Percentiles rank a stretch among this genome's conserved stretches.
These are phyloP conservation scores for Fusarium bulbicola DNA, from an alignment of 2,329 filamentous ascomycete genomes.

Conservation along the genomic window DNA sequence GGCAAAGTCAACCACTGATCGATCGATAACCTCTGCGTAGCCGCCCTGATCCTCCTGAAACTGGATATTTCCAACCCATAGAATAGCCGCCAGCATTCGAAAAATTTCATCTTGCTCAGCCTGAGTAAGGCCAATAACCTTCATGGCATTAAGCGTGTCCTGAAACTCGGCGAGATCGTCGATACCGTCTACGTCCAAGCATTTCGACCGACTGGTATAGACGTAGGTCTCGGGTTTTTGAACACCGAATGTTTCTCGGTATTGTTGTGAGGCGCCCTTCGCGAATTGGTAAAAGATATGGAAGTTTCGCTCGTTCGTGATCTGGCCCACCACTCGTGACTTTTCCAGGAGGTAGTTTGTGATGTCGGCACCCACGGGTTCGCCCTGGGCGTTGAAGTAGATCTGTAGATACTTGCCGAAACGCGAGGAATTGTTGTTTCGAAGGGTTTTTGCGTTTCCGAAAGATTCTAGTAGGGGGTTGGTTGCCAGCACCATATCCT, in stretches of 20 bases:
- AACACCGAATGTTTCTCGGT: conserved; percentile 87
- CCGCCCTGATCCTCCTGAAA: conserved; percentile 90
- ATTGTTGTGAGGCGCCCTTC: conserved; percentile 88
- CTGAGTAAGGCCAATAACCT: conserved; percentile 87
- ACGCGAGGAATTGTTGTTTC: conserved; percentile 98
- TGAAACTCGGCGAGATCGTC: conserved; percentile 89
- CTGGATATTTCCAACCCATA: conserved; percentile 95
- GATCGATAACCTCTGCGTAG: conserved; percentile 86
- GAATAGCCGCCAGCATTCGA: conserved; percentile 87
- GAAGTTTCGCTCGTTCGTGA: conserved; percentile 95
- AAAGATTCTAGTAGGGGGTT: conserved; percentile 98
- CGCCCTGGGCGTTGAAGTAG: conserved; percentile 90
- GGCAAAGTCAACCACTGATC: conserved; percentile 92
- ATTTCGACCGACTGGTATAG: conserved; percentile 95
- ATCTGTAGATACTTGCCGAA: conserved; percentile 99
- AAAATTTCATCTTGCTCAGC: conserved; percentile 96
- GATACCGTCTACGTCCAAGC: conserved; percentile 91
- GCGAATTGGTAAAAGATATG: conserved; percentile 99
- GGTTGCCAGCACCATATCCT: conserved; percentile 99
- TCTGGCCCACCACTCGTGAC: conserved; percentile 93
- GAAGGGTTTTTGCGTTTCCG: conserved; percentile 95
- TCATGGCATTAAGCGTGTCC: conserved; percentile 95
- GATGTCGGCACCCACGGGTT: conserved; percentile 95
- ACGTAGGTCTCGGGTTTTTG: conserved; percentile 92
- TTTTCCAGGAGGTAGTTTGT: conserved; percentile 98